These are phyloP conservation scores for Nicotiana tomentosiformis DNA, from an alignment of 257 asterid genomes.

Conservation along the genomic window DNA sequence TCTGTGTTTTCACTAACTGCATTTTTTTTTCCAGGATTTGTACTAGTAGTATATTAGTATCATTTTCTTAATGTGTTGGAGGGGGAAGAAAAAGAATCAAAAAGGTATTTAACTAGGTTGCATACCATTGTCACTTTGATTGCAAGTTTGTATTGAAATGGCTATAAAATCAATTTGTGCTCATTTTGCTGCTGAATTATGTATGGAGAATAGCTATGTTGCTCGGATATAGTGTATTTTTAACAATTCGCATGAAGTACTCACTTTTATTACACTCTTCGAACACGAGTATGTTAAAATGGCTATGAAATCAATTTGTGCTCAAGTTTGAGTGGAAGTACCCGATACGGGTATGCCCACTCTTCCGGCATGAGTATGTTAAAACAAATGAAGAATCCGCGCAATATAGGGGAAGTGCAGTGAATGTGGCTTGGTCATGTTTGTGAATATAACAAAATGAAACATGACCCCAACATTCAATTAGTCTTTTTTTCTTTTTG, in stretches of 20 bases:
- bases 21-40: neutral
- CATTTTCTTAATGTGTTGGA: neutral
- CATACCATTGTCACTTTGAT: neutral
- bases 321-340: too few species aligned
- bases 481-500: neutral
- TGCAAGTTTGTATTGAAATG: slow-evolving; percentile 3
- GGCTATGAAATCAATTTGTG: too few species aligned
- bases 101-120: neutral
- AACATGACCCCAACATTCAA: neutral
- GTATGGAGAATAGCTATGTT: neutral
- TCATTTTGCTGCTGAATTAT: neutral
- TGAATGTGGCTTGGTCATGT: neutral
- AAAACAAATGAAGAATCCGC: neutral
- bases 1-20: neutral
- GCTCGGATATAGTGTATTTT: neutral
- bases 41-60: neutral
- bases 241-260: too few species aligned
- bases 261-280: neutral
- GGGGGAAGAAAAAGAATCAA: neutral
- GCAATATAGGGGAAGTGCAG: neutral
- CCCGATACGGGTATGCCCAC: too few species aligned
- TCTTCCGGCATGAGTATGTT: neutral
- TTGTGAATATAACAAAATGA: neutral
- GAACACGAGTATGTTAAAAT: too few species aligned
- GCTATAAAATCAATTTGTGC: neutral